Percentiles rank a stretch among this genome's conserved stretches.
These are phyloP conservation scores for Rhizophora mangle DNA, from an alignment of 345 rosid genomes.

Conservation along the genomic window DNA sequence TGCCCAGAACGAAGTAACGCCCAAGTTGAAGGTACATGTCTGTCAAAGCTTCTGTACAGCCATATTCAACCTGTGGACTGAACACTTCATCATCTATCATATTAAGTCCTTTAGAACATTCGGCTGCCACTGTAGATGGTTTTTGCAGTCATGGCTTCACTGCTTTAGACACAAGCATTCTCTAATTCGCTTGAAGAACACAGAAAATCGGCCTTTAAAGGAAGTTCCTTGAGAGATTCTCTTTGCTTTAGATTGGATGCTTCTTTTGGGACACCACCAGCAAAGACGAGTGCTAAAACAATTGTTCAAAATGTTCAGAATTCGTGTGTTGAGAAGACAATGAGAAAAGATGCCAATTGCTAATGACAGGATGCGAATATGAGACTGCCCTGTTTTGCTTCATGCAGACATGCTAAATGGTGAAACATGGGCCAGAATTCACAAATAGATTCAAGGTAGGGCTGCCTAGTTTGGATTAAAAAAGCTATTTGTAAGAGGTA, in stretches of 20 bases:
- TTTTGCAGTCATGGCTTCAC: no score
- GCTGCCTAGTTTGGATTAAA: not conserved
- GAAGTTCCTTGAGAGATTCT: not conserved
- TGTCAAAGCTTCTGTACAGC: no score
- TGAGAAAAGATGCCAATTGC: not conserved
- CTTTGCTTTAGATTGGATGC: conserved; percentile 22
- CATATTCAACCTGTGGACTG: no score
- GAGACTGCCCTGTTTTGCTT: not conserved
- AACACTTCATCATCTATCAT: no score
- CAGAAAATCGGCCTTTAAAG: no score
- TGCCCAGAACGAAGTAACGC: no score
- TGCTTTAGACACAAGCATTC: no score
- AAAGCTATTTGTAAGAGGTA: not conserved
- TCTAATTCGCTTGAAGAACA: no score
- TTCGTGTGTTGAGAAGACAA: not conserved
- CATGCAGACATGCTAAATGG: not conserved
- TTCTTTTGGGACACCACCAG: conserved; percentile 54
- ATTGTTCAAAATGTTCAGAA: conserved; percentile 4
- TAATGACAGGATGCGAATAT: not conserved
- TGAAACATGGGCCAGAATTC: not conserved
- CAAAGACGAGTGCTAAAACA: conserved; percentile 58
- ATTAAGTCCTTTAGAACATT: no score
- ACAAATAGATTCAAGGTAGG: not conserved
- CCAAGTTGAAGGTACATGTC: no score
- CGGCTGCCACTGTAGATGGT: no score